phyloP scores from a whole-genome alignment of 257 asterid species.

The Solanum medicagineum region DNA sequence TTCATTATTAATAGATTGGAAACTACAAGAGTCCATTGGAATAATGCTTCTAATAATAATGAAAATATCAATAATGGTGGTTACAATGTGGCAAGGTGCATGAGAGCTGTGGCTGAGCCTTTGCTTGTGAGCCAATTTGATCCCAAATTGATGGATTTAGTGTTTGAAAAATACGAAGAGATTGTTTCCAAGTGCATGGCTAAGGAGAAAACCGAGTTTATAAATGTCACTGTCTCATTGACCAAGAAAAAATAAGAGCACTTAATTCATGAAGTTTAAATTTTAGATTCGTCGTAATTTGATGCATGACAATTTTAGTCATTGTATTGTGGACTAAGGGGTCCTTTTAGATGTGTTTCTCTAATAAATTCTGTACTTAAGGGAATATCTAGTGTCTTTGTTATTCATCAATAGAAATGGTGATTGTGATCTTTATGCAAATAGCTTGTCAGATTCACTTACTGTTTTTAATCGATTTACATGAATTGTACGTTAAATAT shows the following conservation, averaged over 20 bases:
- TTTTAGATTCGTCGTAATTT: too few relatives aligned
- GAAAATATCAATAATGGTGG: conserved; percentile 4
- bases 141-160: conserved; percentile 17
- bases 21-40: conserved; percentile 35
- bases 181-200: conserved; percentile 9
- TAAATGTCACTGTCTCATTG: conserved; percentile 7
- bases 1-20: conserved; percentile 29
- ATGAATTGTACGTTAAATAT: too few relatives aligned
- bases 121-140: conserved; percentile 48
- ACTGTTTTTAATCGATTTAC: too few relatives aligned
- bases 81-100: conserved; percentile 33
- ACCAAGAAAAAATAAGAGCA: not conserved
- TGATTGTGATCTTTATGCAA: too few relatives aligned
- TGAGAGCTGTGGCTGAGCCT: conserved; percentile 65
- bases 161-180: conserved; percentile 22
- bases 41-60: conserved; percentile 11
- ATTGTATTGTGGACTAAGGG: too few relatives aligned
- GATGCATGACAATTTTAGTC: too few relatives aligned
- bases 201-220: conserved; percentile 4
- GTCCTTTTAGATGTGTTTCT: too few relatives aligned
- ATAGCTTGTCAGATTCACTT: too few relatives aligned
- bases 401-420: not conserved
- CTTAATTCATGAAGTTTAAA: too few relatives aligned
- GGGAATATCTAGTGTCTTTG: not conserved
- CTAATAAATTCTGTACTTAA: not conserved